Evolutionary conservation across 805 yeast species (phyloP), one percentile per base, ranked within the genome.

Genomic region (Spathaspora gorwiae): DNA sequence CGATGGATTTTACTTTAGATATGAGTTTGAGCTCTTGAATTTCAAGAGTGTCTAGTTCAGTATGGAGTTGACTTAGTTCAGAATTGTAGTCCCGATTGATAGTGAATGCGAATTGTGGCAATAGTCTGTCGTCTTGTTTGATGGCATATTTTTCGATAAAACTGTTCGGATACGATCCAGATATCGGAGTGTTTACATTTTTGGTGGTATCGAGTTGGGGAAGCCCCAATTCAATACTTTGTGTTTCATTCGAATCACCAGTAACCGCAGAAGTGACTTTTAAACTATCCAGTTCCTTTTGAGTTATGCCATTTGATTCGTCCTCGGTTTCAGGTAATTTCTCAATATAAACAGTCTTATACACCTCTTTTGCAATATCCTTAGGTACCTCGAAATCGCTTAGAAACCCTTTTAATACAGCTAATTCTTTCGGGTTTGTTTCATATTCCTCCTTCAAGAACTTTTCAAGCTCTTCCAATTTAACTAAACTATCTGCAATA

Each of bases 321-420:
- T 34, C 46, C 42, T 27, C 35, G 42, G 6, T 49, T 30, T 46
- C 50, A 37, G 13, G 33, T 36, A 40, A 42, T 14, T 41, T 31
- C 14, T 48, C 37, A 12, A 15, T 40, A 43, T 59, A 55, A 14
- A 46, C 80, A 50, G 52, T 66, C 2, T 54, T 51, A 8, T 65
- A 52, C 2, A 84, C 77, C 13, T 65, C 69, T 1, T 64, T 50
- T 0, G 81, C 72, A 2, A 81, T 47, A 0, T 58, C 57, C 3
- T 44, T 40, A 5, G 82, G 79, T 3, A 77, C 66, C 1, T 56
- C 46, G 29, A 78, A 59, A 0, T 58, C 61, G 1, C 45, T 37
- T 6, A 62, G 40, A 31, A 68, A 59, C 0, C 41, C 52, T 3
- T 41, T 47, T n/a, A 67, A 52, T 2, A 53, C 37, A 30, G 59